phyloP scores from a whole-genome alignment of 768 basidiomycete genomes.

The Cyathus striatus region DNA sequence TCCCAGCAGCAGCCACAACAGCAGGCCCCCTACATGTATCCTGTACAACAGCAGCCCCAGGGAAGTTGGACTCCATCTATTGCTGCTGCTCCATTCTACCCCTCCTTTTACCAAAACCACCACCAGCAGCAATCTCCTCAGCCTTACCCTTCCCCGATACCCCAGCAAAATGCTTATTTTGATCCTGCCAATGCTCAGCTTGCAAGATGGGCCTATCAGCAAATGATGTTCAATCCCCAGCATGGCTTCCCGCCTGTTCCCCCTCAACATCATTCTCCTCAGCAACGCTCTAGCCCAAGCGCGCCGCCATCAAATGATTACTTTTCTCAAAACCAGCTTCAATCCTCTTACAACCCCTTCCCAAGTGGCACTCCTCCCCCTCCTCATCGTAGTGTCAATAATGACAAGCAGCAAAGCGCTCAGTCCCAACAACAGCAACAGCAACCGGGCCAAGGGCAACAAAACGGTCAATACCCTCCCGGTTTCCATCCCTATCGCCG shows the following conservation, averaged over 20 bases:
- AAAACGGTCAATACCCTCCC: slow-evolving; percentile 34
- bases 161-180: slow-evolving; percentile 56
- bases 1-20: slow-evolving; percentile 26
- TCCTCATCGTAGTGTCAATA: slow-evolving; percentile 40
- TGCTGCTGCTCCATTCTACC: slow-evolving; percentile 68
- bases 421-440: too few species aligned
- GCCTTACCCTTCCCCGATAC: slow-evolving; percentile 42
- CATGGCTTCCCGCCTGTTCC: slow-evolving; percentile 43
- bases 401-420: slow-evolving; percentile 34
- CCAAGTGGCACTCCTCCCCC: slow-evolving; percentile 70
- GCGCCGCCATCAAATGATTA: slow-evolving; percentile 41
- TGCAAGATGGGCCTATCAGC: slow-evolving; percentile 87
- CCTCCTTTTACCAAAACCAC: slow-evolving; percentile 71
- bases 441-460: slow-evolving; percentile 35
- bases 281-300: slow-evolving; percentile 36
- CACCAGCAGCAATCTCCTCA: slow-evolving; percentile 52
- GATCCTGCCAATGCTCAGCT: slow-evolving; percentile 74
- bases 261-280: slow-evolving; percentile 34
- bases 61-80: slow-evolving; percentile 67
- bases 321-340: slow-evolving; percentile 50
- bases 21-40: slow-evolving; percentile 55
- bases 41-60: slow-evolving; percentile 67
- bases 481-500: slow-evolving; percentile 84
- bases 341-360: slow-evolving; percentile 52
- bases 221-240: slow-evolving; percentile 81